phyloP scores from a whole-genome alignment of 805 yeast genomes.

The Suhomyces xylopsoci region DNA sequence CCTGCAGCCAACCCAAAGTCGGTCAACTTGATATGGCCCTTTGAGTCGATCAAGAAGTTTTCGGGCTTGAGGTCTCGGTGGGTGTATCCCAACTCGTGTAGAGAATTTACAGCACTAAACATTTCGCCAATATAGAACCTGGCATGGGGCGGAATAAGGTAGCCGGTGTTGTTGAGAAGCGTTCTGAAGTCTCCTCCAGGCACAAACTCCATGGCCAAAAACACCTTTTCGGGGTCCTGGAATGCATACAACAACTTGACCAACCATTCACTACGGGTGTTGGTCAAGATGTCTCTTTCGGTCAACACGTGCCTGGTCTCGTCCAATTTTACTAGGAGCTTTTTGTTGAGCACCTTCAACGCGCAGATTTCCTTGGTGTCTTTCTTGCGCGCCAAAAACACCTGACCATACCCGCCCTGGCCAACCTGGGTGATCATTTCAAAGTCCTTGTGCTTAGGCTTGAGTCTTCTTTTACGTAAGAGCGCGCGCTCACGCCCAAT shows the following conservation, averaged over 20 bases:
- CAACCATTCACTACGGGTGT: conserved; percentile 92
- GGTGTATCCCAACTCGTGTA: conserved; percentile 92
- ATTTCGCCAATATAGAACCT: conserved; percentile 93
- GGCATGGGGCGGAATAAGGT: conserved; percentile 90
- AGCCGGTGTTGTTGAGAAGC: conserved; percentile 86
- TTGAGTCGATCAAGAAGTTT: conserved; percentile 82
- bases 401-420: conserved; percentile 99
- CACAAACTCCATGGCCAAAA: conserved; percentile 98
- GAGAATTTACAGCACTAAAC: conserved; percentile 91
- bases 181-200: conserved; percentile 99
- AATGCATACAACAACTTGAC: conserved; percentile 92
- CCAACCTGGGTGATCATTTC: conserved; percentile 98
- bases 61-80: conserved; percentile 97
- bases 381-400: conserved; percentile 88
- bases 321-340: conserved; percentile 79
- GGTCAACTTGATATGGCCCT: conserved; percentile 89
- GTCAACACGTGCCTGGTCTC: conserved; percentile 95
- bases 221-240: conserved; percentile 87
- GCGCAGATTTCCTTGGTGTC: conserved; percentile 97
- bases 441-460: conserved; percentile 92
- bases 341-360: conserved; percentile 84
- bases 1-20: conserved; percentile 99
- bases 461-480: conserved; percentile 82
- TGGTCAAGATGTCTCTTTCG: conserved; percentile 95
- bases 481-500: conserved; percentile 79